phyloP scores from a whole-genome alignment of 352 stramenopile species.

The Globisporangium perplexum region DNA sequence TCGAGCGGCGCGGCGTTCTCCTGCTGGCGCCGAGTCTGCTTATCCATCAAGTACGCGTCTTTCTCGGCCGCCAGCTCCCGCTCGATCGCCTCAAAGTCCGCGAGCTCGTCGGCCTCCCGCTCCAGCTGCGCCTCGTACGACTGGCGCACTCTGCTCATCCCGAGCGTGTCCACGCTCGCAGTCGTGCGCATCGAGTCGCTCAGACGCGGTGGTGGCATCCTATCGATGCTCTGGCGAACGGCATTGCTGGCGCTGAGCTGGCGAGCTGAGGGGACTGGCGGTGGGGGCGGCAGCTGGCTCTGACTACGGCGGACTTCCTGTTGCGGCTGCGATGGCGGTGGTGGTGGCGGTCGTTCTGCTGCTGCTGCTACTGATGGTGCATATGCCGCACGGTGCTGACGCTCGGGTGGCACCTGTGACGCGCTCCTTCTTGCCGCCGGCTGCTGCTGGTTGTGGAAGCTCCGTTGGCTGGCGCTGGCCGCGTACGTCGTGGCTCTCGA shows the following conservation, averaged over 20 bases:
- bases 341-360: too few relatives aligned
- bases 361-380: neutral
- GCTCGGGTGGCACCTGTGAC: conserved; percentile 5
- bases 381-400: neutral
- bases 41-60: conserved; percentile 44
- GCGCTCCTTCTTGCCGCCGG: conserved; percentile 19
- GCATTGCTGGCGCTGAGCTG: neutral
- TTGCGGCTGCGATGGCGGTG: neutral
- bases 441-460: conserved; percentile 6
- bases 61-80: conserved; percentile 58
- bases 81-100: conserved; percentile 76
- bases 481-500: conserved; percentile 8
- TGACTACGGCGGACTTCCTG: neutral
- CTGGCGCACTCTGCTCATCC: conserved; percentile 42
- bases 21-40: conserved; percentile 13
- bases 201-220: neutral
- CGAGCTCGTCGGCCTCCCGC: conserved; percentile 66
- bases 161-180: conserved; percentile 49
- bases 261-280: too few relatives aligned
- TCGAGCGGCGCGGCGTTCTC: neutral
- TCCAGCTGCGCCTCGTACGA: conserved; percentile 53
- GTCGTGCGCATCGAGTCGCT: conserved; percentile 19
- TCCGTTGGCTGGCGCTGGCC: conserved; percentile 6
- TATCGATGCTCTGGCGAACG: neutral
- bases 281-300: neutral